These are phyloP conservation scores for Debaryomycetaceae sp. DNA, from an alignment of 1,139 yeast species.

Conservation along the genomic window DNA sequence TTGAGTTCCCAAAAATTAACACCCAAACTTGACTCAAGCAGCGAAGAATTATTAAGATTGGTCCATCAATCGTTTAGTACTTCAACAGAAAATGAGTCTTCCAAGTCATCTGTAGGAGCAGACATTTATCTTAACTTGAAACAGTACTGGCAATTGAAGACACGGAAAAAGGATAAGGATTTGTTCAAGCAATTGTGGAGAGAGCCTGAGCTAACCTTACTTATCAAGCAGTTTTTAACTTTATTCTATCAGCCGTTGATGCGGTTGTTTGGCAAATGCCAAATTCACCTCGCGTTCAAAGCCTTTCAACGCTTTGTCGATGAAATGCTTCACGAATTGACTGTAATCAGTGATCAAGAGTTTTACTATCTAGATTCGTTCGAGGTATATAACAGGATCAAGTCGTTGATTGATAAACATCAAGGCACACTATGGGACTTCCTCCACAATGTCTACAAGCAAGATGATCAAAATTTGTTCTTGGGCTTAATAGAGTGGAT, in stretches of 20 bases:
- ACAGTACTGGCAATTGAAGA: constrained; percentile 60
- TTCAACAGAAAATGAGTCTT: constrained; percentile 14
- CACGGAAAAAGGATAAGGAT: constrained; percentile 73
- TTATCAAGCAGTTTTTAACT: constrained; percentile 69
- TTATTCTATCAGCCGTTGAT: constrained; percentile 85
- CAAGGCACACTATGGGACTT: constrained; percentile 69
- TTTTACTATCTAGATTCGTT: constrained; percentile 42
- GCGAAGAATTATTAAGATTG: constrained; percentile 1
- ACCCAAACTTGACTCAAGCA: constrained; percentile 12
- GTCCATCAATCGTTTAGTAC: constrained; percentile 18
- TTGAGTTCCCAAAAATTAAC: constrained; percentile 17
- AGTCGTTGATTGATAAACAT: constrained; percentile 64
- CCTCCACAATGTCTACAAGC: constrained; percentile 68
- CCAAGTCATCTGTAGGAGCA: constrained; percentile 13
- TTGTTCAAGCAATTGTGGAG: constrained; percentile 76
- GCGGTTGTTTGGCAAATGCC: constrained; percentile 69
- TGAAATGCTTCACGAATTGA: constrained; percentile 56
- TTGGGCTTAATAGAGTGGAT: constrained; percentile 69
- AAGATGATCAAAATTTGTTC: constrained; percentile 72
- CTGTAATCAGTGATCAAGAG: constrained; percentile 46
- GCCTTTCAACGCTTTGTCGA: constrained; percentile 71
- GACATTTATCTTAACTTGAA: constrained; percentile 46
- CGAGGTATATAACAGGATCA: constrained; percentile 62
- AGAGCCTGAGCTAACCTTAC: constrained; percentile 71
- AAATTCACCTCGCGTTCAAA: constrained; percentile 69